phyloP scores from a whole-genome alignment of 2,329 filamentous ascomycete genomes.

The Escovopsis sp. region DNA sequence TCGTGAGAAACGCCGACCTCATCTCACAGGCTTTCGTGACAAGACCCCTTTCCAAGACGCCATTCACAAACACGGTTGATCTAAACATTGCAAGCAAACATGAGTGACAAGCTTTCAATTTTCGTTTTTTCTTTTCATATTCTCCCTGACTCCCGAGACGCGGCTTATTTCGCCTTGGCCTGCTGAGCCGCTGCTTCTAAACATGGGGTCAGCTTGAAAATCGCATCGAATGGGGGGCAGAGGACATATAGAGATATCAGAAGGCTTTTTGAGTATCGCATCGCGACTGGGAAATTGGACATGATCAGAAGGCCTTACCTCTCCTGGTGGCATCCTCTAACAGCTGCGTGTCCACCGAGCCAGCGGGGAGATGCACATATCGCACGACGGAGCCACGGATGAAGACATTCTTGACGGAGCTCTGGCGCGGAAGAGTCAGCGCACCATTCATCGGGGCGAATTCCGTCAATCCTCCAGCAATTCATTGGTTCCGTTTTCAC shows the following conservation, averaged over 20 bases:
- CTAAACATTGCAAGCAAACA: background rate
- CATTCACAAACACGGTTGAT: background rate
- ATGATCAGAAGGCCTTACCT: too few species aligned
- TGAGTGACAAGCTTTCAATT: too few species aligned
- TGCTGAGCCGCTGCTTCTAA: slow-evolving; percentile 44
- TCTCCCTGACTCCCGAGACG: background rate
- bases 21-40: background rate
- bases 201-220: background rate
- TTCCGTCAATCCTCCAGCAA: too few species aligned
- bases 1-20: slow-evolving; percentile 10
- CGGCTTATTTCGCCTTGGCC: slow-evolving; percentile 36
- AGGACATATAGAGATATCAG: too few species aligned
- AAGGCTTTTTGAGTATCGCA: too few species aligned
- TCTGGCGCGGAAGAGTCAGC: slow-evolving; percentile 22
- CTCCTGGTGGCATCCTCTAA: slow-evolving; percentile 83
- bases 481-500: too few species aligned
- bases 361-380: slow-evolving; percentile 77
- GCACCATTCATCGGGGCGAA: background rate
- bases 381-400: slow-evolving; percentile 86
- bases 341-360: slow-evolving; percentile 70
- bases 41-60: slow-evolving; percentile 1
- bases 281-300: too few species aligned
- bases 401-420: slow-evolving; percentile 87
- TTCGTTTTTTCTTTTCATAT: too few species aligned
- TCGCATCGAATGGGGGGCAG: too few species aligned